Conservation (phyloP, 2,329 filamentous ascomycete genomes). For the Fusarium subglutinans region DNA sequence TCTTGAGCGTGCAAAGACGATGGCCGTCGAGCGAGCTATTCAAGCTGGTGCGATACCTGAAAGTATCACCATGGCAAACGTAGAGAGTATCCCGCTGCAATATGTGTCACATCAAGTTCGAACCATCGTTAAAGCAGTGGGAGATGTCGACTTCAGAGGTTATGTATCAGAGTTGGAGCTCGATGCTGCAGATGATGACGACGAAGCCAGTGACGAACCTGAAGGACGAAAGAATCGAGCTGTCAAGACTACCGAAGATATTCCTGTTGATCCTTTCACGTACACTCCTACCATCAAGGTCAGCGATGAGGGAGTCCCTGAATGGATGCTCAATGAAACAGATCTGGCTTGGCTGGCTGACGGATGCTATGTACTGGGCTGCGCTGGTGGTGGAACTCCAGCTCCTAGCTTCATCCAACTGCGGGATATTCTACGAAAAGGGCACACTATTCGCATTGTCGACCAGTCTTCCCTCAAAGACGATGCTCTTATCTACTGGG, state of each 20-base stretch:
- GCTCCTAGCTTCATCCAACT: not conserved
- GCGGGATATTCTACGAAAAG: not conserved
- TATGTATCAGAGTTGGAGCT: not conserved
- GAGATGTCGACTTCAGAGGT: not conserved
- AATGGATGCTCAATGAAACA: not conserved
- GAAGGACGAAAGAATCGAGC: not conserved
- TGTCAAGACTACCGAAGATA: not conserved
- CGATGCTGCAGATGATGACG: not conserved
- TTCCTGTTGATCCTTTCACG: accelerated
- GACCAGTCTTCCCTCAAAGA: not conserved
- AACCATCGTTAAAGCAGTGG: not conserved
- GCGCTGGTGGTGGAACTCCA: not conserved
- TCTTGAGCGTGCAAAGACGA: not conserved
- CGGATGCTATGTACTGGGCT: not conserved
- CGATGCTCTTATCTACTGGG: not conserved
- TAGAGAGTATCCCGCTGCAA: not conserved
- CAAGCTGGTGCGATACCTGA: not conserved
- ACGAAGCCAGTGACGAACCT: not conserved
- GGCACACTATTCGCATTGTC: not conserved
- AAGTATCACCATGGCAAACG: not conserved
- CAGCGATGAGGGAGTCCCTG: accelerated
- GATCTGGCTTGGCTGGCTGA: not conserved
- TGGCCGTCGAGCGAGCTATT: not conserved
- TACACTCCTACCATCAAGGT: not conserved
- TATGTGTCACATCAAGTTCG: not conserved